Evolutionary conservation across 208 protist genomes (phyloP), one percentile per base, ranked within the genome.

Genomic region (Acanthamoeba royreba): DNA sequence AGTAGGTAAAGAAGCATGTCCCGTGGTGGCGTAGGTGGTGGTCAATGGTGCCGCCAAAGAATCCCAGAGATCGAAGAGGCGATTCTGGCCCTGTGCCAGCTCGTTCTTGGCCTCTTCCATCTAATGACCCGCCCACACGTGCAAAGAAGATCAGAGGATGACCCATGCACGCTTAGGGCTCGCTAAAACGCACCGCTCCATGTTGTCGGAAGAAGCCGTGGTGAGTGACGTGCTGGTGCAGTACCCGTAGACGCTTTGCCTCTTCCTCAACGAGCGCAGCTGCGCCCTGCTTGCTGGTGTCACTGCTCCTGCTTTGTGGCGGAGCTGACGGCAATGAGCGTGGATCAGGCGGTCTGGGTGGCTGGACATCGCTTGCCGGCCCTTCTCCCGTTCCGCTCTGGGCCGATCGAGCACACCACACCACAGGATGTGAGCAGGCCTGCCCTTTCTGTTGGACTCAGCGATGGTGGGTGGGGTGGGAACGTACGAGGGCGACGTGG

Each of bases 191-290:
- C 45, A 77, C 66, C 38, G 66, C 66, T 4, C 45, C 66, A 22
- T 77, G 66, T 40, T 77, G 66, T 31, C 66, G 66, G 66, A 77
- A 77, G 66, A 77, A 77, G 66, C 66, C 45, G 66, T 77, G 66
- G 35, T 77, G 66, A 5, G 66, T 31, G 17, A 77, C 66, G 35
- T 77, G 66, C 38, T 77, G 66, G 0, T 40, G 31, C 7, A 77
- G 66, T 0, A 77, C 66, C 38, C 66, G 66, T 22, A 77, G 19
- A 43, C 33, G 66, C 11, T 40, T 31, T 19, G 66, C 66, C 66
- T 77, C 66, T 31, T 22, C 66, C 13, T 77, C 66, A 7, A 77
- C n/a, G 66, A 46, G 45, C 33, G 28, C 33, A 19, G 63, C 63
- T 72, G 61, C 61, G 31, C 8, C 28, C 28, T 2, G n/a, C n/a